Conservation (phyloP, 2,329 filamentous ascomycete genomes). For the Aureobasidium sp. region DNA sequence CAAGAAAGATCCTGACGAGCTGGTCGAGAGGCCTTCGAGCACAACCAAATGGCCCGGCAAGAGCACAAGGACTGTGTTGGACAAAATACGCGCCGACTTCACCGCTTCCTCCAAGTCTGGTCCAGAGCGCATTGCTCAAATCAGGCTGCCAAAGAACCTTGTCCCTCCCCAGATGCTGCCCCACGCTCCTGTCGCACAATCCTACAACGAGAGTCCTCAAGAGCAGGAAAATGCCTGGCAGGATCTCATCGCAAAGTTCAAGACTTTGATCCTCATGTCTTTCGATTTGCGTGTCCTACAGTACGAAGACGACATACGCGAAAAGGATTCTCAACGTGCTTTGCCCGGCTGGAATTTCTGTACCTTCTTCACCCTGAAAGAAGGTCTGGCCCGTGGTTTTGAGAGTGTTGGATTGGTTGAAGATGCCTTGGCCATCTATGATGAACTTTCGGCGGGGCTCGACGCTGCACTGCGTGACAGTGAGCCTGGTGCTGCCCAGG, state of each 20-base stretch:
- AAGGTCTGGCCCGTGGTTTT: constrained; percentile 86
- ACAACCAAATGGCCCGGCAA: constrained; percentile 70
- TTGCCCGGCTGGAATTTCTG: constrained; percentile 98
- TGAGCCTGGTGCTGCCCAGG: constrained; percentile 41
- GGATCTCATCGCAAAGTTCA: constrained; percentile 79
- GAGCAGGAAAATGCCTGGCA: constrained; percentile 78
- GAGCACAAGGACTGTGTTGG: constrained; percentile 73
- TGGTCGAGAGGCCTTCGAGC: constrained; percentile 57
- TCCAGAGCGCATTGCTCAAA: constrained; percentile 74
- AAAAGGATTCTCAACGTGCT: constrained; percentile 79
- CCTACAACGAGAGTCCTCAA: constrained; percentile 63
- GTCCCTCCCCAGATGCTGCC: constrained; percentile 42
- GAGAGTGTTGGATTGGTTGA: constrained; percentile 95
- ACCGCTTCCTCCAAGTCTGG: constrained; percentile 68
- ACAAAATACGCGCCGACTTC: constrained; percentile 87
- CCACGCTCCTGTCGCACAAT: constrained; percentile 35
- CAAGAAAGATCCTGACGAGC: constrained; percentile 44
- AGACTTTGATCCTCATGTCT: constrained; percentile 75
- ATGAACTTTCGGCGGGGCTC: constrained; percentile 82
- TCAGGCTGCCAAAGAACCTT: constrained; percentile 57
- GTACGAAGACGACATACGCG: constrained; percentile 95
- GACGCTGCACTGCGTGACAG: constrained; percentile 77
- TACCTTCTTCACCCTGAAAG: constrained; percentile 97
- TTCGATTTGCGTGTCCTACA: constrained; percentile 88
- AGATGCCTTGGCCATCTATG: constrained; percentile 89